These are phyloP conservation scores for Stipa capillata DNA, from an alignment of 176 grass and related monocot species.

Conservation along the genomic window DNA sequence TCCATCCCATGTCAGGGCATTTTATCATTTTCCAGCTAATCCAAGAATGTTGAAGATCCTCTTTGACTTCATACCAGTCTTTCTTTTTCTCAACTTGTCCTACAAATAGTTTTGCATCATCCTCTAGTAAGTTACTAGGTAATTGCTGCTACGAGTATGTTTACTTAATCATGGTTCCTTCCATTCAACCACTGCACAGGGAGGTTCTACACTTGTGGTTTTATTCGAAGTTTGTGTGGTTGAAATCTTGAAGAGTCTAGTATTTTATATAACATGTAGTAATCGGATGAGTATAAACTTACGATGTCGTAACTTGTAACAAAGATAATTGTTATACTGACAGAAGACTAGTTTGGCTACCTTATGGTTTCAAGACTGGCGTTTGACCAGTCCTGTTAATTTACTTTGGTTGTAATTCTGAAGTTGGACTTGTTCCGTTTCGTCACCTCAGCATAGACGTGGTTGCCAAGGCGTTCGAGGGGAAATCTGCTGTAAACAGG, in stretches of 20 bases:
- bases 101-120: neutral
- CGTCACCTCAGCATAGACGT: constrained; percentile 59
- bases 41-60: neutral
- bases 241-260: neutral
- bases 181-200: too few species aligned
- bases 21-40: neutral
- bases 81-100: neutral
- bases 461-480: constrained; percentile 80
- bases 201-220: too few species aligned
- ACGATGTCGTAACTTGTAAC: neutral
- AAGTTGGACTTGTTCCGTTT: neutral
- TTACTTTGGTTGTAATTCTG: neutral
- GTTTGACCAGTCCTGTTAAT: neutral
- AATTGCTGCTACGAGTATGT: too few species aligned
- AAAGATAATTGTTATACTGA: neutral
- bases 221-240: neutral
- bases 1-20: neutral
- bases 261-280: neutral
- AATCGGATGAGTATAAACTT: neutral
- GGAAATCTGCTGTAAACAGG: constrained; percentile 73
- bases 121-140: neutral
- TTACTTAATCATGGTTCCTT: too few species aligned
- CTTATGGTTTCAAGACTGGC: neutral
- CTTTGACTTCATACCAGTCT: neutral
- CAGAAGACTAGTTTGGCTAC: neutral